Conservation (phyloP, 345 rosid species). For the Salix exigua region DNA sequence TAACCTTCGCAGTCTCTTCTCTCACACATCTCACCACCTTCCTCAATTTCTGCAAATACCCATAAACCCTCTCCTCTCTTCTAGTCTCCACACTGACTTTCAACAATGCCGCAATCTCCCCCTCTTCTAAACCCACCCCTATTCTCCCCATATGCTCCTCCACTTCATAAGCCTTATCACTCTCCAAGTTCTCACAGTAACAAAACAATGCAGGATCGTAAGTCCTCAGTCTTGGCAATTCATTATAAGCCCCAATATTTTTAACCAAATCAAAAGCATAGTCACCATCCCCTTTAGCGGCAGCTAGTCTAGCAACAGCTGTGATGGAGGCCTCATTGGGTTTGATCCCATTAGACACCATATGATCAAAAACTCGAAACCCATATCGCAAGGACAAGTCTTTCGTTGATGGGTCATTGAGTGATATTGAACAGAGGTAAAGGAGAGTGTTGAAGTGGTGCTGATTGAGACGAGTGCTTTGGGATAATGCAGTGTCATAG, state of each 20-base stretch:
- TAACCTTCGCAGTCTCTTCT: constrained; percentile 47
- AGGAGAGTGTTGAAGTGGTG: constrained; percentile 65
- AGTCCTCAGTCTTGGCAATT: constrained; percentile 66
- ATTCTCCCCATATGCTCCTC: constrained; percentile 59
- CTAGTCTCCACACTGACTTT: constrained; percentile 61
- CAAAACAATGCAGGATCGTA: constrained; percentile 68
- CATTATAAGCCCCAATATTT: constrained; percentile 41
- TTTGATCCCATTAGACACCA: constrained; percentile 42
- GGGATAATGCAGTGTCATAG: constrained; percentile 46
- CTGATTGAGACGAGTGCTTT: constrained; percentile 42
- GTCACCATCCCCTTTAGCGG: constrained; percentile 68
- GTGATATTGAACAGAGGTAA: constrained; percentile 58
- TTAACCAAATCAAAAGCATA: constrained; percentile 64
- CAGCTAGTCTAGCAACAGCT: constrained; percentile 60
- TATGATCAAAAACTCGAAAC: constrained; percentile 52
- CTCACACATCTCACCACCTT: constrained; percentile 50
- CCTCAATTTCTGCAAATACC: constrained; percentile 72
- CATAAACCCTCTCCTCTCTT: constrained; percentile 52
- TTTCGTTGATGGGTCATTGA: constrained; percentile 34
- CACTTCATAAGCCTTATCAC: constrained; percentile 69
- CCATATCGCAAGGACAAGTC: constrained; percentile 39
- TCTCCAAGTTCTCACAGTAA: constrained; percentile 62
- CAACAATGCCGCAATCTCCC: constrained; percentile 59
- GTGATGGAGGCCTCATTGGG: constrained; percentile 76
- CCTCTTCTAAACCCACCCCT: constrained; percentile 61